Percentiles rank a stretch among this genome's conserved stretches.
These are phyloP conservation scores for Aspergillus spinulosporus DNA, from an alignment of 2,329 filamentous ascomycete species.

Conservation along the genomic window DNA sequence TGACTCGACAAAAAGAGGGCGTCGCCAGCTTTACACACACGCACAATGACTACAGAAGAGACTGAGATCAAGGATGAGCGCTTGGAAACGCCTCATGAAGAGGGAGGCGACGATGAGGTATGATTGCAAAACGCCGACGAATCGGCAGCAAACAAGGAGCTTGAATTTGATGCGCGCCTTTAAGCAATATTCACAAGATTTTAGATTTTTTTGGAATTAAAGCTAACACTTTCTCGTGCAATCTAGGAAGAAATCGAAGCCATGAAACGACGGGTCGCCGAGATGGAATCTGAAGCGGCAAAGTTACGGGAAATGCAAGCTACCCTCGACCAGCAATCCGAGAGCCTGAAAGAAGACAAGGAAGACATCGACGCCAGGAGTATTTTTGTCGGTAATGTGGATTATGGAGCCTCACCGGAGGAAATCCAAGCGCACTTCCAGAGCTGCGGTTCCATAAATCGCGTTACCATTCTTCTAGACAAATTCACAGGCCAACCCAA, in stretches of 20 bases:
- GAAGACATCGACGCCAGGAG: conserved; percentile 93
- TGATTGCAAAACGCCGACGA: conserved; percentile 4
- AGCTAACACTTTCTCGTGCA: conserved; percentile 1
- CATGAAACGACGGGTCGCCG: conserved; percentile 82
- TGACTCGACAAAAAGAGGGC: background rate
- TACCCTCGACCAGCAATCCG: conserved; percentile 78
- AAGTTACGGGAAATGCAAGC: conserved; percentile 87
- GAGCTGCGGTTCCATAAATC: conserved; percentile 94
- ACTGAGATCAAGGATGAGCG: conserved; percentile 41
- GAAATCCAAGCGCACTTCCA: conserved; percentile 99
- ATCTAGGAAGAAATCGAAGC: conserved; percentile 73
- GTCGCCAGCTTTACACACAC: conserved; percentile 4
- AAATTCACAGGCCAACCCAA: conserved; percentile 99
- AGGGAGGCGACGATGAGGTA: conserved; percentile 50
- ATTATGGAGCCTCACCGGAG: conserved; percentile 94
- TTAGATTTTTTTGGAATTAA: background rate
- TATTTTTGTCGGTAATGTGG: conserved; percentile 98
- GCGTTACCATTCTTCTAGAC: conserved; percentile 94
- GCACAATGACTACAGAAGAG: conserved; percentile 39
- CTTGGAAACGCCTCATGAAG: conserved; percentile 38
- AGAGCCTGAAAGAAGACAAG: conserved; percentile 84
- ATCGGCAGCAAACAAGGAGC: conserved; percentile 1
- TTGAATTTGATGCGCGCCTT: background rate
- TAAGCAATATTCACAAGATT: background rate
- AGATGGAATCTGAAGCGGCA: conserved; percentile 87